Evolutionary conservation across 2,329 filamentous ascomycete genomes (phyloP).

Genomic region (Aspergillus alliaceus): DNA sequence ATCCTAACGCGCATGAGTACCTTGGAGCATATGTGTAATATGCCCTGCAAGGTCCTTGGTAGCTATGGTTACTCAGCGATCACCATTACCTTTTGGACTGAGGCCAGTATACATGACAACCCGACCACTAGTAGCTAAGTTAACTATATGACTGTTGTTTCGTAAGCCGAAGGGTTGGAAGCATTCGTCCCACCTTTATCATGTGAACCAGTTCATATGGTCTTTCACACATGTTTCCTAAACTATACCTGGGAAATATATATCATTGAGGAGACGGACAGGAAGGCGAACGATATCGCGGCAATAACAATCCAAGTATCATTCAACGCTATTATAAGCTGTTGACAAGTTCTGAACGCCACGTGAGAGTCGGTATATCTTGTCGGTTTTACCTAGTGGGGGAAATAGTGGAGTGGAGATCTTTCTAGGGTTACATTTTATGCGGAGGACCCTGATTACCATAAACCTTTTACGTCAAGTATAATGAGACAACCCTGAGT

Average conservation of each 20-base stretch:
- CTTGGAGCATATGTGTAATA: not conserved
- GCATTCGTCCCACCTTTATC: not conserved
- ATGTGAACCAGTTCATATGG: not conserved
- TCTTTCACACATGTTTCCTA: no score
- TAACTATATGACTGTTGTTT: not conserved
- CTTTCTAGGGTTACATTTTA: not conserved
- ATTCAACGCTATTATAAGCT: not conserved
- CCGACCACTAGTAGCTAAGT: not conserved
- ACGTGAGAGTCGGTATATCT: not conserved
- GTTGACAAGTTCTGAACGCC: not conserved
- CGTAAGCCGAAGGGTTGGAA: not conserved
- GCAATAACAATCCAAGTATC: no score
- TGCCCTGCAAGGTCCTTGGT: not conserved
- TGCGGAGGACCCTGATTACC: not conserved
- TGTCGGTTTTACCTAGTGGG: not conserved
- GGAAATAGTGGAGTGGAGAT: not conserved
- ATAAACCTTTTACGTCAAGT: not conserved
- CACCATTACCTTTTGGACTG: not conserved
- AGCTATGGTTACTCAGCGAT: not conserved
- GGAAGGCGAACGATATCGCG: not conserved
- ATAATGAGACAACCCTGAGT: no score
- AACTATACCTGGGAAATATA: no score
- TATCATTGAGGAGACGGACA: no score
- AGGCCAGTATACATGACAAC: not conserved
- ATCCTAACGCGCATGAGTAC: not conserved